Evolutionary conservation across 164 flowering plant species (phyloP), one percentile per base, ranked within the genome.

Genomic region (Vitis cinerea): DNA sequence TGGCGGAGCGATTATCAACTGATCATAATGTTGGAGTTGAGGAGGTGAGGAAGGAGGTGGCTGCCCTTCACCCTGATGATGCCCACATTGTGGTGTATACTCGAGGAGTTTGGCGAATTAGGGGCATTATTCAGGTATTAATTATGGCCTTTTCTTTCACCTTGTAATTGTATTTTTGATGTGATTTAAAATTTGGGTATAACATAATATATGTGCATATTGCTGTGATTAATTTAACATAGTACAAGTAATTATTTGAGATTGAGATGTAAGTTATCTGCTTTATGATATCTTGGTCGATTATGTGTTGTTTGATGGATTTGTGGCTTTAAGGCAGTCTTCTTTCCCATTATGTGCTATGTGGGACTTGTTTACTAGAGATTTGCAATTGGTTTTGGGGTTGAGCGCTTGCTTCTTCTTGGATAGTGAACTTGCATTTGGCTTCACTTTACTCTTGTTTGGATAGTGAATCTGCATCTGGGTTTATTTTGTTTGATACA

Each of bases 31-130:
- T 86, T 59, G 77, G 67, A 0, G 73, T 64, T 49, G 82, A 82
- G 74, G 82, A 84, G 59, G 86, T 86, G 63, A 80, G 89, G 75
- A 86, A 75, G 69, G 87, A 86, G 71, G 86, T 86, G 30, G 73
- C 70, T 66, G 84, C 84, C 3, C 87, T 82, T 53, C 85, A 86
- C 67, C 89, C 89, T 12, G 87, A 86, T 67, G 89, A 84, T 79
- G 54, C 83, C 0, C 72, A 81, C 31, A 60, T 84, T 29, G 89
- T 86, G 31, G 82, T 82, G 13, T 69, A 77, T 65, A 73, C 70
- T 37, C 83, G 81, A 0, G 87, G 89, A 8, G 85, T 78, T 71
- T 86, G 89, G 89, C 72, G 89, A 61, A 80, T 86, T 16, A 86
- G 80, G 71, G 89, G 89, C 63, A 84, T 86, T 50, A 85, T 83